These are phyloP conservation scores for Eleusine coracana DNA, from an alignment of 176 grass and related monocot genomes.

Conservation along the genomic window DNA sequence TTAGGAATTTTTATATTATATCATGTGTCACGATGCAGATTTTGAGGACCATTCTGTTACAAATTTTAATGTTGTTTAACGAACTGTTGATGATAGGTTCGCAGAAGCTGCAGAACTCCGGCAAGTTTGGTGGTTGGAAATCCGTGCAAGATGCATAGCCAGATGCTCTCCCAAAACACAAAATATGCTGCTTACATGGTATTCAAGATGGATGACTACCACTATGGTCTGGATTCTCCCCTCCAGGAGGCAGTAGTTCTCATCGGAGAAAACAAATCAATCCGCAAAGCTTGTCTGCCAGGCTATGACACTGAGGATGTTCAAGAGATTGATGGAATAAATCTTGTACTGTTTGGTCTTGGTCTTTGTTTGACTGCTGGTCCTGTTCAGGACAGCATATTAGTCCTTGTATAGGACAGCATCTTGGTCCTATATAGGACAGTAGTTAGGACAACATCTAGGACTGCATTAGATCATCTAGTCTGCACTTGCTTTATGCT, in stretches of 20 bases:
- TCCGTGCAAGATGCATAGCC: slow-evolving; percentile 50
- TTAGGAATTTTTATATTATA: neutral
- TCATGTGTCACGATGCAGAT: neutral
- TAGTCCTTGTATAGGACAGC: too few species aligned
- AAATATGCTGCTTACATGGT: slow-evolving; percentile 54
- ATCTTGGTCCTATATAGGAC: too few species aligned
- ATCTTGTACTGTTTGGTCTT: too few species aligned
- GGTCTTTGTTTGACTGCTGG: too few species aligned
- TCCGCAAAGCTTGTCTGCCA: slow-evolving; percentile 15
- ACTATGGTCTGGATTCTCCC: slow-evolving; percentile 14
- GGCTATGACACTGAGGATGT: neutral
- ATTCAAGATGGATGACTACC: slow-evolving; percentile 37
- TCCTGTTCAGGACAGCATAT: too few species aligned
- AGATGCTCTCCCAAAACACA: slow-evolving; percentile 48
- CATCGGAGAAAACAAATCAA: neutral
- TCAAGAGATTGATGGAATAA: too few species aligned
- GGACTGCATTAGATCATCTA: too few species aligned
- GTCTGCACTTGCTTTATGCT: too few species aligned
- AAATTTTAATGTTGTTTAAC: neutral
- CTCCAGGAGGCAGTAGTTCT: slow-evolving; percentile 27
- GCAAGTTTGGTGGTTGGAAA: slow-evolving; percentile 53
- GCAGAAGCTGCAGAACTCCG: slow-evolving; percentile 34
- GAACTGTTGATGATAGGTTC: slow-evolving; percentile 40
- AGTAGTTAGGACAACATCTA: too few species aligned
- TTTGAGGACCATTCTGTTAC: neutral